Conservation (phyloP, 352 stramenopile genomes). For the Globisporangium rhizosaccharum region DNA sequence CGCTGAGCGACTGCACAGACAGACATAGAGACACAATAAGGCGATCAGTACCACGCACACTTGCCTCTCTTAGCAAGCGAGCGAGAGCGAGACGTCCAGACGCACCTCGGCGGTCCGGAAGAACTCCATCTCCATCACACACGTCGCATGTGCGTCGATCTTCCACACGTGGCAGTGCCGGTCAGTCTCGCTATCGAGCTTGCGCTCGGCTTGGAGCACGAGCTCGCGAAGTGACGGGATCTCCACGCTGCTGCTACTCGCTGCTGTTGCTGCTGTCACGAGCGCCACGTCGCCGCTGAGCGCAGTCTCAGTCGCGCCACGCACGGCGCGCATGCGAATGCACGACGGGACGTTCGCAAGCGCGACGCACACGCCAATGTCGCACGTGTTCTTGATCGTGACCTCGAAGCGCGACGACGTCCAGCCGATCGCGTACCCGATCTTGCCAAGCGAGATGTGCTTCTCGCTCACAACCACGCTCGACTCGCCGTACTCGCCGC, state of each 20-base stretch:
- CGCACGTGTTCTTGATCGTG: conserved; percentile 61
- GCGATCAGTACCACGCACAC: not conserved
- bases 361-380: conserved; percentile 52
- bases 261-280: not conserved
- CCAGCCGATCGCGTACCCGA: conserved; percentile 77
- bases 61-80: not conserved
- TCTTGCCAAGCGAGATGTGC: conserved; percentile 64
- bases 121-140: conserved; percentile 66
- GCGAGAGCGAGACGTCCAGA: not conserved
- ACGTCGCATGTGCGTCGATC: conserved; percentile 36
- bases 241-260: not conserved
- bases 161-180: conserved; percentile 37
- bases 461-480: conserved; percentile 49
- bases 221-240: conserved; percentile 39
- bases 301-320: conserved; percentile 21
- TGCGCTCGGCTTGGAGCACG: conserved; percentile 31
- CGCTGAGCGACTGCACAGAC: conserved; percentile 31
- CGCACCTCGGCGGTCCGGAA: conserved; percentile 54
- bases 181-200: conserved; percentile 3
- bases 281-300: conserved; percentile 14
- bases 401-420: conserved; percentile 64
- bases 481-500: conserved; percentile 61
- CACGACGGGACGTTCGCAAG: conserved; percentile 50
- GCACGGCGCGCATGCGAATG: conserved; percentile 43
- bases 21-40: conserved; percentile 2